These are phyloP conservation scores for Candida sanyaensis DNA, from an alignment of 1,139 yeast species.

Conservation along the genomic window DNA sequence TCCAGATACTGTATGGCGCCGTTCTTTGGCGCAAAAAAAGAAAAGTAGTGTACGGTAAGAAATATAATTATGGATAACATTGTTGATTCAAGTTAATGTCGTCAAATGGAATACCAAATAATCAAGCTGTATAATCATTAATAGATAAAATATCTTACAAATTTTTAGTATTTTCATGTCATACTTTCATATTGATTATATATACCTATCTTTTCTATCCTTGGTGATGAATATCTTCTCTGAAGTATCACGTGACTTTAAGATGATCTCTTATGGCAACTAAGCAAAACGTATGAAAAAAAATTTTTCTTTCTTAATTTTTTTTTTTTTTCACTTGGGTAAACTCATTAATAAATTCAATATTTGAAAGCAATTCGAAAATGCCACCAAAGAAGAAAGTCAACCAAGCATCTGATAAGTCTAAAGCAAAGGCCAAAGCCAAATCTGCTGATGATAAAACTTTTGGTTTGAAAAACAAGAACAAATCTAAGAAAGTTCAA, in stretches of 20 bases:
- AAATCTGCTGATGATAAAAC: constrained; percentile 85
- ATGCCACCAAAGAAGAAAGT: constrained; percentile 80
- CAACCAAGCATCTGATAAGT: constrained; percentile 55
- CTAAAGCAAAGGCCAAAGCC: constrained; percentile 68
- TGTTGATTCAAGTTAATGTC: no score
- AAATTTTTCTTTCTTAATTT: background rate
- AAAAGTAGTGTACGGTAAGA: no score
- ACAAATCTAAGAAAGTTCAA: constrained; percentile 91
- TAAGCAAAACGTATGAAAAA: constrained; percentile 5
- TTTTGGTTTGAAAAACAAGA: constrained; percentile 92
- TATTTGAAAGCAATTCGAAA: constrained; percentile 2
- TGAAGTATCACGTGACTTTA: background rate
- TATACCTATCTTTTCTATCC: no score
- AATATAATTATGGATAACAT: no score
- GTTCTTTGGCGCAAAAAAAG: no score
- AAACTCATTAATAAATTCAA: background rate
- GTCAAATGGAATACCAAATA: no score
- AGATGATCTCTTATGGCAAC: constrained; percentile 1
- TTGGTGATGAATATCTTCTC: no score
- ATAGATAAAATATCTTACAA: no score
- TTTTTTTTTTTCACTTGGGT: constrained; percentile 1
- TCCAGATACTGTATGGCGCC: no score
- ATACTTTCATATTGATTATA: no score
- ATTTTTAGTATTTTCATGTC: no score
- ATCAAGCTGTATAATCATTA: no score